Base-by-base conservation (phyloP, 1,139 yeast genomes). In the Candida sp. region DNA sequence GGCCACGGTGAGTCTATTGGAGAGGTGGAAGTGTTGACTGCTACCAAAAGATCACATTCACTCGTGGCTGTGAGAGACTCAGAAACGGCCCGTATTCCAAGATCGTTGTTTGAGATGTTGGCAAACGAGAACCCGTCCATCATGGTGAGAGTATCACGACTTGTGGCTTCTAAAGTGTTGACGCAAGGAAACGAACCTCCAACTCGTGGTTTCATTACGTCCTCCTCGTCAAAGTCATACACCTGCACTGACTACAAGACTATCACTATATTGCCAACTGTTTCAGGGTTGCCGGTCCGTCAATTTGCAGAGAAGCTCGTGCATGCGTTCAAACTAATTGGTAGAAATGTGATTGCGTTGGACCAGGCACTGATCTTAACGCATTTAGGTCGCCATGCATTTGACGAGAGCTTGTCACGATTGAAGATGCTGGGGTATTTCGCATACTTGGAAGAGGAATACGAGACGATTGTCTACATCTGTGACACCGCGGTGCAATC, bases 1-100 rank as follows among this genome's bases (percentile, higher is more conserved):
- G 97, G 98, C 0, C 97, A 92, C 65, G 98, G 98, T 3, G 96
- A 90, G 59, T 89, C 97, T 48, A 83, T 94, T 54, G 99, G 99
- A 3, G 99, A 94, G 68, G 87, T 94, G 11, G 99, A 94, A 65
- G 98, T 94, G 2, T 75, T 94, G 55, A 92, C 98, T 0, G 94
- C 96, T 7, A 83, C 89, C 3, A 77, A 85, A 56, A 81, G 98
- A 63, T 77, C 86, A 1, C 78, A 83, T 34, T 85, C 97, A 0
- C 78, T 92, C 45, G 85, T 92, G 39, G 98, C 98, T 0, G 89
- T 94, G 1, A 79, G 99, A 63, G 98, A 93, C 59, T 88, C 98
- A 0, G 99, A 94, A 67, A 78, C 96, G 11, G 98, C 97, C 0
- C 80, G 97, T 64, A 89, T 94, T 47, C 98, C 99, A 11, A 82